Base-by-base conservation (phyloP, 441 rosid genomes). In the Viola pubescens region DNA sequence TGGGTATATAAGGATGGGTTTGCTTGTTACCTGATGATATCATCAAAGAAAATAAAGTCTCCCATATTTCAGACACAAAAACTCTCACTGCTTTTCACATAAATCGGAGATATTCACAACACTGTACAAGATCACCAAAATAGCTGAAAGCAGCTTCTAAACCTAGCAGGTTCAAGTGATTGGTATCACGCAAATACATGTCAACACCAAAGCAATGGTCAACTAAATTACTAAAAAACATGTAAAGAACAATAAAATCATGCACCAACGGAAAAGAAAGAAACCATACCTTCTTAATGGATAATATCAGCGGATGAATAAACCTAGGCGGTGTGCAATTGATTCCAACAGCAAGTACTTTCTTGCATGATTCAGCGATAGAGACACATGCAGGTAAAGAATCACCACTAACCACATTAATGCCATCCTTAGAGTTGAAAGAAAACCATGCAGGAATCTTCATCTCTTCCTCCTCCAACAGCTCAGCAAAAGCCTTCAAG, bases 241-340 rank as follows among this genome's bases (percentile, higher is more conserved):
- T 26, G 34, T 26, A 26, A 26, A 26, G 34, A 26, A 26, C 34
- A 26, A 26, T 26, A 26, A 26, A 26, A 26, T 1, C 34, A 26
- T 26, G 34, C 34, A 26, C 34, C 34, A 26, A 26, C 2, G 34
- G 34, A 26, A 26, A 3, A 49, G 44, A 44, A 67, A 3, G 65
- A 13, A 51, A 7, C 10, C 10, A 12, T 52, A 89, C 96, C 96
- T 82, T 83, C 66, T 75, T 74, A 6, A 82, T 72, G 8, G 83
- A 79, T 63, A 56, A 44, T 44, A 91, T 81, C 58, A 86, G 75
- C 4, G 73, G 85, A 61, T 82, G 81, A 14, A 86, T 88, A 73
- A 81, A 86, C 67, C 95, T 78, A 68, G 97, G 95, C 46, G 95
- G 95, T 0, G 97, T 84, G 78, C 97, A 90, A 73, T 90, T 90